Evolutionary conservation across 1,284 basidiomycete genomes (phyloP), one percentile per base, ranked within the genome.

Genomic region (Anthracocystis panici-leucophaei): DNA sequence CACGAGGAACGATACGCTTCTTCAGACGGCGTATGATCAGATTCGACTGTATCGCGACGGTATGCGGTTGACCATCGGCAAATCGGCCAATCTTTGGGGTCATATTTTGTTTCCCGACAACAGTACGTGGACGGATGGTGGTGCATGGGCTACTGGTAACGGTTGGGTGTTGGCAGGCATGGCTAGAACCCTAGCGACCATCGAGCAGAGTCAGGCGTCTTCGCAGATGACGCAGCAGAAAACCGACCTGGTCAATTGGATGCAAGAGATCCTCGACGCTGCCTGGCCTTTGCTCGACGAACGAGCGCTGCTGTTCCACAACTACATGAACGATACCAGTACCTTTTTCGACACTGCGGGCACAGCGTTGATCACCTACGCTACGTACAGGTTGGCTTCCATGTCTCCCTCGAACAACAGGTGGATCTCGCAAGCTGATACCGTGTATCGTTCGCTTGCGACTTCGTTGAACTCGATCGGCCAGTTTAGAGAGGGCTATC

Each of bases 141-240:
- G 59, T 89, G 92, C 81, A 63, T 87, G 48, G 91, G 91, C 1
- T 0, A 92, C 92, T 11, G 92, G 93, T 0, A 93, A 94, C 60
- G 93, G 88, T 0, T 95, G 93, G 93, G 93, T 91, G 0, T 90
- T 92, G 0, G 92, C 91, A 5, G 93, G 93, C 0, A 94, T 94
- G 89, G 87, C 92, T 5, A 90, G 93, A n/a, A 92, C 94, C 1
- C 87, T 92, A 1, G 91, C 89, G 0, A 93, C 92, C 5, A 91
- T 94, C 61, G 86, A 89, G 71, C 87, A 90, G 58, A 92, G 91
- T 1, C 60, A 72, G 0, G 92, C 87, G 65, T 86, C 88, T 1
- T 82, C 85, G 21, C 80, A 85, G 2, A 87, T 93, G 78, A 79
- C 87, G 54, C 82, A 77, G 23, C 87, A 93, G 83, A 89, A 90